Base-by-base conservation (phyloP, 2,329 filamentous ascomycete genomes). In the Trichoderma sp. region DNA sequence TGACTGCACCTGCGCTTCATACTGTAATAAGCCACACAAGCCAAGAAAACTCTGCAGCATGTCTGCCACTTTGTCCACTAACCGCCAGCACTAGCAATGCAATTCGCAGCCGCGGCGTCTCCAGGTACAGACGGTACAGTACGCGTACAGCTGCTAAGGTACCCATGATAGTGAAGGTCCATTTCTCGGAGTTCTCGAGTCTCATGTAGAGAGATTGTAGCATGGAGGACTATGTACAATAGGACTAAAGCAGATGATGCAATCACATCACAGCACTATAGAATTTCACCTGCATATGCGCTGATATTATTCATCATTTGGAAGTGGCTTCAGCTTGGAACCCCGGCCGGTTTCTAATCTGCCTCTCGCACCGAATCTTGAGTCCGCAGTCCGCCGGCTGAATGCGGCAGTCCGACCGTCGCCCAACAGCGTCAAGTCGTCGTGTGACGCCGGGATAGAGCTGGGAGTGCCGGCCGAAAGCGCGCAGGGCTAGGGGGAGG, bases 221-320 rank as follows among this genome's bases (percentile, higher is more conserved):
- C n/a, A n/a, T n/a, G n/a, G n/a, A n/a, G n/a, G n/a, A n/a, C n/a
- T n/a, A n/a, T n/a, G 27, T 35, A 35, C 34, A 13, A 12, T 42
- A 42, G 39, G 39, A 42, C 39, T 42, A 17, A 42, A 19, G 39
- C 8, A 42, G 9, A 42, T n/a, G 17, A 48, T 25, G 27, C 29
- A 37, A 63, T 63, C 52, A 63, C 59, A 63, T 63, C 59, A 63
- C 59, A 63, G 22, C 22, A 17, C 59, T 35, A n/a, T 29, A 48
- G 35, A 10, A 19, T 42, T 63, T 37, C 45, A 63, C 19, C 42
- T 22, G 59, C 32, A 50, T 52, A 50, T 61, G 58, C 39, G 42
- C 32, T 19, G 32, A 32, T 32, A 53, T 54, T 25, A 42, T 64
- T 64, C 60, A 64, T 64, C 60, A 64, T 37, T 50, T 8, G 48